These are phyloP conservation scores for Tardiomyces depauwii DNA, from an alignment of 1,139 yeast species.

Conservation along the genomic window DNA sequence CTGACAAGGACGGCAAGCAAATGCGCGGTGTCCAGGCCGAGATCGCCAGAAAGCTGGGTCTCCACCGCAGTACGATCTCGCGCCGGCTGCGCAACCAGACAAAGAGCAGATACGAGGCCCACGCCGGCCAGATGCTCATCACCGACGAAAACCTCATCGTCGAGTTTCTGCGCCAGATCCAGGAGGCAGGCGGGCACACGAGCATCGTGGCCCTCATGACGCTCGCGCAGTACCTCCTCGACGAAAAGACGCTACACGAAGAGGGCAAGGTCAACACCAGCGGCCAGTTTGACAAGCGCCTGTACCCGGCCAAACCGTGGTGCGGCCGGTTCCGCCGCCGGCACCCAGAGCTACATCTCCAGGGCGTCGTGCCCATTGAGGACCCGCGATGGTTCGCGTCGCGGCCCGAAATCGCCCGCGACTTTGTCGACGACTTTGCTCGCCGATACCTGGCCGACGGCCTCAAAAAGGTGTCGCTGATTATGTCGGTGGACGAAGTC, in stretches of 20 bases:
- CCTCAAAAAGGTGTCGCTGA: not conserved
- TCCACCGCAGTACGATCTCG: not conserved
- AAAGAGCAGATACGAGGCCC: not conserved
- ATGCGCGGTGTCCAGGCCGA: not conserved
- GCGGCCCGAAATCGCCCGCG: not conserved
- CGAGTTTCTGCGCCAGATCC: not conserved
- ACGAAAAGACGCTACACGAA: not conserved
- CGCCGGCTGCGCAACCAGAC: not conserved
- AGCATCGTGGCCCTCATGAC: not conserved
- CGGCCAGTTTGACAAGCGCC: not conserved
- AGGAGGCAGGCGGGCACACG: not conserved
- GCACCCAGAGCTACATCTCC: not conserved
- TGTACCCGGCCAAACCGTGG: not conserved
- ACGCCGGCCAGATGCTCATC: not conserved
- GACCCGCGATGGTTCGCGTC: not conserved
- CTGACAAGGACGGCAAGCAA: not conserved
- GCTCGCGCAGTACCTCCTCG: not conserved
- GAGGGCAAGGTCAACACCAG: not conserved
- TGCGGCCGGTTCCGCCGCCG: not conserved
- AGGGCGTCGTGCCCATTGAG: not conserved
- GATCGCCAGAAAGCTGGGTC: not conserved
- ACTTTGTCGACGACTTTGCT: not conserved
- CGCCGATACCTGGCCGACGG: not conserved
- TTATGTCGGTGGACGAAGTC: not conserved
- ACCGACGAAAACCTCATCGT: not conserved